These are phyloP conservation scores for Aspergillus udagawae DNA, from an alignment of 2,329 filamentous ascomycete species.

Conservation along the genomic window DNA sequence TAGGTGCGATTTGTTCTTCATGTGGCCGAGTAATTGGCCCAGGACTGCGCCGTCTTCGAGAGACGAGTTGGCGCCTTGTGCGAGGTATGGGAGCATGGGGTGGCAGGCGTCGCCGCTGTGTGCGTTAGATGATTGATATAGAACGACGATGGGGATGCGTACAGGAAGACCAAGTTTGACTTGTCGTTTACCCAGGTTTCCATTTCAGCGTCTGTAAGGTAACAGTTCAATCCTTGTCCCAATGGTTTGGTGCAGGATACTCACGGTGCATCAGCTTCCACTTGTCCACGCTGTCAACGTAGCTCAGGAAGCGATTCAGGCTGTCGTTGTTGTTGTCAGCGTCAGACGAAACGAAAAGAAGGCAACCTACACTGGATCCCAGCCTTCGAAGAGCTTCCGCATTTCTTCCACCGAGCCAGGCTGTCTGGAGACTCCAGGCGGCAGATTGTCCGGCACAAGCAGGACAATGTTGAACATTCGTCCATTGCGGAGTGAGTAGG, in stretches of 20 bases:
- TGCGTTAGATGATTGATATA: neutral
- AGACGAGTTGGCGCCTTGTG: conserved; percentile 63
- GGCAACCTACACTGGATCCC: conserved; percentile 55
- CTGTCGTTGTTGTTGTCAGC: conserved; percentile 9
- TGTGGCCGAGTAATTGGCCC: conserved; percentile 53
- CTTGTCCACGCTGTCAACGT: conserved; percentile 60
- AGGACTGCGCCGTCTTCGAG: conserved; percentile 67
- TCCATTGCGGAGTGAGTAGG: conserved; percentile 56
- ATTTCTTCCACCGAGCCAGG: conserved; percentile 58
- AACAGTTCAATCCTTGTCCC: neutral
- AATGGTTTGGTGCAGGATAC: neutral
- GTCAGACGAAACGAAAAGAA: neutral
- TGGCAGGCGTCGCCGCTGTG: conserved; percentile 57
- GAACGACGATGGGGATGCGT: neutral
- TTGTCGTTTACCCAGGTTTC: conserved; percentile 52
- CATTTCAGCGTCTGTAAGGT: conserved; percentile 44
- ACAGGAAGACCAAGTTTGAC: conserved; percentile 48
- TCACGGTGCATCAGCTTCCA: conserved; percentile 60
- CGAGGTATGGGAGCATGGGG: conserved; percentile 61
- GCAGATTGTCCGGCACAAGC: conserved; percentile 61
- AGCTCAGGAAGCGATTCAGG: conserved; percentile 40
- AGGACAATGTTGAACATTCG: conserved; percentile 64
- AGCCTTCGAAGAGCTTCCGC: conserved; percentile 55
- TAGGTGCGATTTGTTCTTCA: conserved; percentile 43
- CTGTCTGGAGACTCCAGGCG: conserved; percentile 49